Conservation (phyloP, 805 yeast species). For the Myxozyma sirexii region DNA sequence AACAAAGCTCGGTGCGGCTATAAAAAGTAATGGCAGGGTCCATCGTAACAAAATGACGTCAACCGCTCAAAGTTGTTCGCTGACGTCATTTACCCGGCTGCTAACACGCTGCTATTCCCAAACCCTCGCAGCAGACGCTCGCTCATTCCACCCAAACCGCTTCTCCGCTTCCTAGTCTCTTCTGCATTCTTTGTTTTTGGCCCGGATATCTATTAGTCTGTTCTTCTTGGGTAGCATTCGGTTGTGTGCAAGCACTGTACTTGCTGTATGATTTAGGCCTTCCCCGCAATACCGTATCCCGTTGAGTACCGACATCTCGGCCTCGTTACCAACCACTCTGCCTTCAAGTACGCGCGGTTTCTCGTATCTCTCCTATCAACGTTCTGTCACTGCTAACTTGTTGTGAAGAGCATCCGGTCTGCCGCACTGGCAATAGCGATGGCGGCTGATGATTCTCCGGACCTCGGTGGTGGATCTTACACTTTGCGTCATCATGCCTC, state of each 20-base stretch:
- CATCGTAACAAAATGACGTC: no score
- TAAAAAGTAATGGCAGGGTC: no score
- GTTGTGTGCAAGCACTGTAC: no score
- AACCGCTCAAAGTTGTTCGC: no score
- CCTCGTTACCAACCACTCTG: no score
- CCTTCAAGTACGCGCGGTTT: no score
- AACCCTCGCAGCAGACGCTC: neutral
- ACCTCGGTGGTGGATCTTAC: neutral
- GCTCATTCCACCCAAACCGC: neutral
- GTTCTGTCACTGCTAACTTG: neutral
- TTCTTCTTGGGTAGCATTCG: no score
- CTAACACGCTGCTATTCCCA: neutral
- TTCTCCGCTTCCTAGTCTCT: neutral
- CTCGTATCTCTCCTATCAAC: neutral
- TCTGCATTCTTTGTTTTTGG: neutral
- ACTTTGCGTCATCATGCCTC: neutral
- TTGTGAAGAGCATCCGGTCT: neutral
- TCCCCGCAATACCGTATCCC: no score
- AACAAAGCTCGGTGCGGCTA: no score
- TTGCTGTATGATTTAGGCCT: no score
- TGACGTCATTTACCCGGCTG: neutral
- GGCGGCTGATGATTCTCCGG: neutral
- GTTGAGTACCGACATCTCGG: no score
- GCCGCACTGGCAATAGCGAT: neutral
- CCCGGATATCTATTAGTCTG: neutral